phyloP scores from a whole-genome alignment of 2,329 filamentous ascomycete genomes.

The Colletotrichum gloeosporioides region DNA sequence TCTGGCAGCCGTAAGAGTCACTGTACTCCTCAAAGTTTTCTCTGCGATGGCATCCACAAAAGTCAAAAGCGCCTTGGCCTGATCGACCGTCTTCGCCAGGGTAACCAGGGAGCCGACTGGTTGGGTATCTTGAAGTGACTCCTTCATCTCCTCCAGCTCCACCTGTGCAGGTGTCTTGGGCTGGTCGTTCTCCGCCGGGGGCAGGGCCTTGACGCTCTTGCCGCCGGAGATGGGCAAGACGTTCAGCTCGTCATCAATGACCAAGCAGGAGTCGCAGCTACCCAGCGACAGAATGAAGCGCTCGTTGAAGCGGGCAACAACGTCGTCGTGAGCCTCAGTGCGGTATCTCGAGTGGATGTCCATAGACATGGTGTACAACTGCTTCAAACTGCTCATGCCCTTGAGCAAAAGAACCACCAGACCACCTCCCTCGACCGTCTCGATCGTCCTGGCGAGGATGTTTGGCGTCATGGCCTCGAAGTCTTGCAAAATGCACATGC shows the following conservation, averaged over 20 bases:
- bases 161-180: slow-evolving; percentile 73
- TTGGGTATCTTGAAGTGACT: slow-evolving; percentile 82
- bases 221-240: slow-evolving; percentile 96
- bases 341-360: slow-evolving; percentile 96
- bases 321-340: slow-evolving; percentile 94
- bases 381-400: slow-evolving; percentile 96
- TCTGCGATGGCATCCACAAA: slow-evolving; percentile 97
- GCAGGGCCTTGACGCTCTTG: slow-evolving; percentile 84
- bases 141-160: slow-evolving; percentile 87
- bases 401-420: slow-evolving; percentile 90
- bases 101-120: slow-evolving; percentile 85
- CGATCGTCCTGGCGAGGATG: slow-evolving; percentile 89
- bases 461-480: slow-evolving; percentile 99
- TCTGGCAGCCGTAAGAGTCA: slow-evolving; percentile 90
- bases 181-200: slow-evolving; percentile 76
- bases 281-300: slow-evolving; percentile 94
- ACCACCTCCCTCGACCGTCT: slow-evolving; percentile 96
- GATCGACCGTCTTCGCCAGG: slow-evolving; percentile 89
- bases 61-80: slow-evolving; percentile 94
- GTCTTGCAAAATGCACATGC: slow-evolving; percentile 97
- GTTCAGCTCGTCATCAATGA: slow-evolving; percentile 97
- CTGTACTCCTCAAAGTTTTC: slow-evolving; percentile 93
- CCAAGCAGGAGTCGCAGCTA: slow-evolving; percentile 92
- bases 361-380: slow-evolving; percentile 97
- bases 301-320: slow-evolving; percentile 96